Base-by-base conservation (phyloP, 1,284 basidiomycete species). In the Ceratobasidium sp. region DNA sequence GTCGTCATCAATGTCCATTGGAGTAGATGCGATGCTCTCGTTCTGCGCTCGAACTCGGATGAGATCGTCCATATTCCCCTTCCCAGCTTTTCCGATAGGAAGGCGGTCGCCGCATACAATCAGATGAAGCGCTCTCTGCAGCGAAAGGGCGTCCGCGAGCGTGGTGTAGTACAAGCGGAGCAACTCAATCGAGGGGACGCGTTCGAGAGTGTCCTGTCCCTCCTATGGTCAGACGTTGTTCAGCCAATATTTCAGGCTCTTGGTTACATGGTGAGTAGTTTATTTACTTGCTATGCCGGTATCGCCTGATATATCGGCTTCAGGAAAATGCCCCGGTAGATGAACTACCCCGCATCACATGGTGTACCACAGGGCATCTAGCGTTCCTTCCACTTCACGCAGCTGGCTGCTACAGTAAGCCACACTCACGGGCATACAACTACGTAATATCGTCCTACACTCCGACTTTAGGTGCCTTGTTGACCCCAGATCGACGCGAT, bases 301-400 rank as follows among this genome's bases (percentile, higher is more conserved):
- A 31, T 8, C 1, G 19, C 4, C 29, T 11, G n/a, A 24, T 33
- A 33, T 33, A 4, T 22, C 17, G 15, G 41, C 9, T 19, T 14
- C 7, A 65, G 36, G 6, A 41, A 41, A 41, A 5, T 41, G 36
- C 36, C 11, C 36, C 36, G 11, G 6, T 22, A 54, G 7, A 22
- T 3, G 47, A n/a, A 27, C 60, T 79, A 75, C 72, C 79, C 76
- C 65, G 50, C 36, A 75, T 83, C 6, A 80, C 79, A 67, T 82
- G 82, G 82, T 83, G 82, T 75, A 73, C 79, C 0, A 82, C 83
- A 44, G 82, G 82, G 5, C 77, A 77, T 14, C 74, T 82, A 5
- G 75, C 80, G 0, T 81, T 81, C 69, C 76, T 83, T 9, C 82
- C 82, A 2, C 63, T 83, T 29, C 82, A 83, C 76, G 82, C 82